A percentile compares a stretch with the other conserved stretches of the same genome.
phyloP scores from a whole-genome alignment of 768 basidiomycete genomes.

The Xerocomellus intermedius region DNA sequence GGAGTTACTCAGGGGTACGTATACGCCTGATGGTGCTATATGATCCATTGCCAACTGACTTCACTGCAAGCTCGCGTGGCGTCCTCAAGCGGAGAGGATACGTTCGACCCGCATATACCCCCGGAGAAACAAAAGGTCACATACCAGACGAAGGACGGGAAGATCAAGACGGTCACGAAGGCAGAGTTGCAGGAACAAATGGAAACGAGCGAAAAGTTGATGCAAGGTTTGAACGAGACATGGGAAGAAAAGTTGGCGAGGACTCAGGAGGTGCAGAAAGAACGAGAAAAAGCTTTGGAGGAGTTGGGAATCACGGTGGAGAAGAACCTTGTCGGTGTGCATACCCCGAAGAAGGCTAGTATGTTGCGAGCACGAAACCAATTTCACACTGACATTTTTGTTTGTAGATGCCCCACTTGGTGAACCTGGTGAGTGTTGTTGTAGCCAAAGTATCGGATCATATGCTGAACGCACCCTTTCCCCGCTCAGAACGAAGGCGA shows the following conservation, averaged over 20 bases:
- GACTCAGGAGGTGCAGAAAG: constrained; percentile 93
- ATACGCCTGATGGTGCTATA: background rate
- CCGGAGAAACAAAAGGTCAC: constrained; percentile 95
- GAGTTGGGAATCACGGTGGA: constrained; percentile 97
- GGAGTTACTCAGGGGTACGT: constrained; percentile 79
- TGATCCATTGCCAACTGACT: constrained; percentile 5
- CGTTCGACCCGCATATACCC: constrained; percentile 85
- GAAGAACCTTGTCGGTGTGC: constrained; percentile 94
- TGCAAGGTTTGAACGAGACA: constrained; percentile 90
- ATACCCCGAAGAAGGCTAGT: constrained; percentile 89
- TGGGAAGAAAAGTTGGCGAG: constrained; percentile 94
- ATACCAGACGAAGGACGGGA: constrained; percentile 90
- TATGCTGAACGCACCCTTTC: constrained; percentile 15
- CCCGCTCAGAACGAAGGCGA: constrained; percentile 65
- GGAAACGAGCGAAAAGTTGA: constrained; percentile 91
- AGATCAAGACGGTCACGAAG: constrained; percentile 93
- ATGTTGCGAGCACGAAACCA: constrained; percentile 2
- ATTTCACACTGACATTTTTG: constrained; percentile 8
- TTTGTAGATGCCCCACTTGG: constrained; percentile 84
- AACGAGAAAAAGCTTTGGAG: constrained; percentile 96
- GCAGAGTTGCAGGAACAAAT: constrained; percentile 97
- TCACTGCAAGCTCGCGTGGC: constrained; percentile 66
- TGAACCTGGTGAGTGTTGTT: constrained; percentile 73
- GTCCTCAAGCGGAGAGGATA: constrained; percentile 64
- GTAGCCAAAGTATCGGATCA: background rate